Percentiles rank a stretch among this genome's conserved stretches.
Conservation (phyloP, 352 stramenopile genomes). For the Phytopythium sindhum region DNA sequence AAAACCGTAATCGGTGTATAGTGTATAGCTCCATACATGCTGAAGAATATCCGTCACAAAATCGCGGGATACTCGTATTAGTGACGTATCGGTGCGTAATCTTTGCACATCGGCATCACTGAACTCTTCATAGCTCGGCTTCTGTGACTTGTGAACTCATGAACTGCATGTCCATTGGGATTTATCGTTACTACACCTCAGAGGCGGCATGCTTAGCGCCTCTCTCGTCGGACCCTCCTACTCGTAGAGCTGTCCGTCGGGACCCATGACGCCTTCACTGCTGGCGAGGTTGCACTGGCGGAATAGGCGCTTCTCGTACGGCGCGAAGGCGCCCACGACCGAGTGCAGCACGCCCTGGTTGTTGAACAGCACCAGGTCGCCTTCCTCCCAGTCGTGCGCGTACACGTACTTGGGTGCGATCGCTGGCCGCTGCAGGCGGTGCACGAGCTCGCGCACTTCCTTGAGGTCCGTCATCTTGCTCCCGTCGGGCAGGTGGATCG, state of each 20-base stretch:
- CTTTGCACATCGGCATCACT: not conserved
- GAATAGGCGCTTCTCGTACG: conserved; percentile 24
- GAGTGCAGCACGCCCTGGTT: conserved; percentile 29
- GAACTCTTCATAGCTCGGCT: too few species aligned
- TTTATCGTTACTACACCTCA: too few species aligned
- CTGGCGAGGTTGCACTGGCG: conserved; percentile 29
- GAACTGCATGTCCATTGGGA: not conserved
- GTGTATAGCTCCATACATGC: not conserved
- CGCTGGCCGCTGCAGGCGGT: conserved; percentile 23
- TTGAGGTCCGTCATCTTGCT: conserved; percentile 21
- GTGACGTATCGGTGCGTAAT: not conserved
- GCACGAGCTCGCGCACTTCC: conserved; percentile 21
- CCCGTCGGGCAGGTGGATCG: conserved; percentile 19
- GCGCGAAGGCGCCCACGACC: conserved; percentile 23
- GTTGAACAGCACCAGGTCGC: conserved; percentile 28
- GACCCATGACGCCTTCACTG: conserved; percentile 24
- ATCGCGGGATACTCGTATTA: not conserved
- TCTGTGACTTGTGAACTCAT: too few species aligned
- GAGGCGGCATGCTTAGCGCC: too few species aligned
- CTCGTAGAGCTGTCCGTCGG: conserved; percentile 20
- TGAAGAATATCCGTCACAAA: not conserved
- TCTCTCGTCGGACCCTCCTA: not conserved
- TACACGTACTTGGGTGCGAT: conserved; percentile 27
- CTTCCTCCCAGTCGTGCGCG: conserved; percentile 28
- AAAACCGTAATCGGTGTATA: too few species aligned